phyloP scores from a whole-genome alignment of 192 early-diverging fungal genomes.

The Coemansia sp. region DNA sequence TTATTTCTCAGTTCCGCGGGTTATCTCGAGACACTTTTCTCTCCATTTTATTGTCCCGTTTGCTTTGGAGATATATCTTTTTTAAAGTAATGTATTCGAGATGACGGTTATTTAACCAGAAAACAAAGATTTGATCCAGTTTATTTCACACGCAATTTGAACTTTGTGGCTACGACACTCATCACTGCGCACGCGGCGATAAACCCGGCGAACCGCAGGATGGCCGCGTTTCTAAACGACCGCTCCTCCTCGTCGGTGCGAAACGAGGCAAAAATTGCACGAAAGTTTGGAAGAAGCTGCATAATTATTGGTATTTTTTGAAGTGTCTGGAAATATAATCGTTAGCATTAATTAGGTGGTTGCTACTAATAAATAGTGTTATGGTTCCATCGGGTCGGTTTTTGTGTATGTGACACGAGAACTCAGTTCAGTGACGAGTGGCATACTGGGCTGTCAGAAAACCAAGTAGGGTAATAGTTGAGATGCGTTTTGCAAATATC shows the following conservation, averaged over 20 bases:
- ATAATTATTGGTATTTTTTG: conserved; percentile 1
- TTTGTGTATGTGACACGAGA: too few relatives aligned
- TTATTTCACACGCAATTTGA: conserved; percentile 5
- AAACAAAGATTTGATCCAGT: neutral
- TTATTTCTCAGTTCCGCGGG: conserved; percentile 2
- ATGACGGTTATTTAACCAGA: neutral
- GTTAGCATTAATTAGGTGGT: neutral
- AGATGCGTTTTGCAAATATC: too few relatives aligned
- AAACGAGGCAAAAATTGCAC: conserved; percentile 55
- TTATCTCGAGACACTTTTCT: neutral
- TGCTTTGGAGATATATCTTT: neutral
- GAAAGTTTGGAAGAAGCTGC: conserved; percentile 53
- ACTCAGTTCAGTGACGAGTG: too few relatives aligned
- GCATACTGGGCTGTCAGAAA: too few relatives aligned
- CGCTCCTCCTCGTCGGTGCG: conserved; percentile 53
- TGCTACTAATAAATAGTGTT: neutral
- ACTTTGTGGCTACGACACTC: conserved; percentile 43
- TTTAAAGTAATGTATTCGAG: neutral
- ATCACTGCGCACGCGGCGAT: conserved; percentile 49
- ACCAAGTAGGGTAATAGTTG: too few relatives aligned
- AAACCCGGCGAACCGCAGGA: conserved; percentile 48
- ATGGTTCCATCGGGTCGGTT: too few relatives aligned
- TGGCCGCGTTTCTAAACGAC: conserved; percentile 39
- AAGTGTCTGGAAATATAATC: neutral
- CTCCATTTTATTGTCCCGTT: neutral